A percentile compares a stretch with the other conserved stretches of the same genome.
Conservation (phyloP, 257 asterid species). For the Petrea volubilis region DNA sequence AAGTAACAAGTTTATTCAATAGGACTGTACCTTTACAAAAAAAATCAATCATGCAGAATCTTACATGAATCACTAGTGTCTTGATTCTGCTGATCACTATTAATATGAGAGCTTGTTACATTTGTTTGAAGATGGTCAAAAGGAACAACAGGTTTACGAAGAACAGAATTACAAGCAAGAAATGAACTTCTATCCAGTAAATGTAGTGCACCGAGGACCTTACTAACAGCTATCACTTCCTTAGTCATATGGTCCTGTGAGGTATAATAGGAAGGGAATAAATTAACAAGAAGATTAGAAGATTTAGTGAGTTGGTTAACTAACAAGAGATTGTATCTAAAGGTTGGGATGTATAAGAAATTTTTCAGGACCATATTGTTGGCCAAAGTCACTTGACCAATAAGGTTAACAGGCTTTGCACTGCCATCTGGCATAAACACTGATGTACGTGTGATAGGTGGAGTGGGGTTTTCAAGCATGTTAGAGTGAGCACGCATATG, state of each 20-base stretch:
- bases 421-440: not conserved
- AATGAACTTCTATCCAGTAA: not conserved
- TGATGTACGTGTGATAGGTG: not conserved
- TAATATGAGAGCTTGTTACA: no score
- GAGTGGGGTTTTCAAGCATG: not conserved
- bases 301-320: not conserved
- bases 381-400: not conserved
- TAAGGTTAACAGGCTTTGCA: not conserved
- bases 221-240: not conserved
- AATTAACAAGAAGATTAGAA: not conserved
- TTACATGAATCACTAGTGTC: no score
- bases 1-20: no score
- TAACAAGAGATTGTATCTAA: no score
- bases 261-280: no score
- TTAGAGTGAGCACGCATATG: not conserved
- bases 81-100: no score
- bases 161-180: not conserved
- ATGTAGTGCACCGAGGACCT: not conserved
- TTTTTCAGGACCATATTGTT: not conserved
- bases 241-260: not conserved
- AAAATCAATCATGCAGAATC: no score
- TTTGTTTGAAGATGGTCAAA: no score
- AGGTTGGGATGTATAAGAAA: not conserved
- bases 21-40: no score
- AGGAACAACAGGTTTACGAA: no score